Evolutionary conservation across 2,329 filamentous ascomycete species (phyloP).

Genomic region (Rhynchosporium graminicola): DNA sequence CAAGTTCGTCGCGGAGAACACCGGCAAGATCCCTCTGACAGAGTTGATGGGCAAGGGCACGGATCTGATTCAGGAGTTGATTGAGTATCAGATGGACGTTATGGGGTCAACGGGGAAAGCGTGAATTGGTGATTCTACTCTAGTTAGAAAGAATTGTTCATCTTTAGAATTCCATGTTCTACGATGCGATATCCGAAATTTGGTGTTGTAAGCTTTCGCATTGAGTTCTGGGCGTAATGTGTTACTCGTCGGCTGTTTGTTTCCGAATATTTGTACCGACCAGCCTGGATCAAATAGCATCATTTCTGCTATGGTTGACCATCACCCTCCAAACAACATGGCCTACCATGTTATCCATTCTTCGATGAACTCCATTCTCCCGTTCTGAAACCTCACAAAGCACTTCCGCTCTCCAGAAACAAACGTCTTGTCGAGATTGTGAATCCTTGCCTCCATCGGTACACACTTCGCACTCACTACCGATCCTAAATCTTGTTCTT

Average conservation of each 20-base stretch:
- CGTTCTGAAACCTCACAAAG: conserved; percentile 5
- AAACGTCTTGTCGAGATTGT: conserved; percentile 6
- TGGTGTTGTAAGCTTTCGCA: no score
- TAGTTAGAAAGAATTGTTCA: no score
- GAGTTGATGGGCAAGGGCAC: conserved; percentile 49
- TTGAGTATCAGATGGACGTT: conserved; percentile 38
- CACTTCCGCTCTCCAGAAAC: conserved; percentile 8
- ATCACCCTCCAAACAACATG: background rate
- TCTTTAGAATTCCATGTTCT: no score
- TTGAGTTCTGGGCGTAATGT: no score
- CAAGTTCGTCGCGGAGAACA: conserved; percentile 45
- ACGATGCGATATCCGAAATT: no score
- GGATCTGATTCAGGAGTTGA: conserved; percentile 39
- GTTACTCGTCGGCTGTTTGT: no score
- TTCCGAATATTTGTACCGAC: no score
- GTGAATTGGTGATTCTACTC: background rate
- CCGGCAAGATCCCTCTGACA: conserved; percentile 40
- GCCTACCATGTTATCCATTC: conserved; percentile 3
- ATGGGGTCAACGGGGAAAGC: conserved; percentile 35
- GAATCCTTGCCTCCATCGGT: conserved; percentile 23
- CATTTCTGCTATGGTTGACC: background rate
- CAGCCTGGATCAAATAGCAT: no score
- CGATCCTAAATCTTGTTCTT: conserved; percentile 26
- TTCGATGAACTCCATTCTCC: background rate
- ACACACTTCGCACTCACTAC: conserved; percentile 24